Evolutionary conservation across 495 filamentous ascomycete species (phyloP), one percentile per base, ranked within the genome.

Genomic region (Neurospora sp.): DNA sequence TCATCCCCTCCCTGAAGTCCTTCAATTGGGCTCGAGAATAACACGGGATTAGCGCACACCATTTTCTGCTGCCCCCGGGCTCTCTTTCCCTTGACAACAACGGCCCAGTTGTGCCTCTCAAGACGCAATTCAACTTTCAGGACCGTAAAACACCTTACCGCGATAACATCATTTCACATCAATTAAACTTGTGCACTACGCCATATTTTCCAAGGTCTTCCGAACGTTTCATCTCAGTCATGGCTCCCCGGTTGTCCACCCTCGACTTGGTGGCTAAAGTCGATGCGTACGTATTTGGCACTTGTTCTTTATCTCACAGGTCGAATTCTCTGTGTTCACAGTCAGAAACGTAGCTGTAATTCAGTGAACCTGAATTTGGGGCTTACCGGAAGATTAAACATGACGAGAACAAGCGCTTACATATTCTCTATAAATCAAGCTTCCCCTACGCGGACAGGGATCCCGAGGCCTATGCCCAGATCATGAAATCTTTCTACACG

Each of bases 371-470:
- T 1, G 9, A 20, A 54, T 54, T 10, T 23, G 1, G 2, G 46
- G 4, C 5, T 5, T 23, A 27, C 20, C 11, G 4, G 10, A 10
- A 54, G 6, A 1, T 11, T 12, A 11, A 2, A 23, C 20, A 54
- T 62, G 54, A 27, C 27, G 2, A 23, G 46, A 35, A 35, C 23
- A 2, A 62, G 60, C 69, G 74, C 76, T 72, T 35, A 76, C 73
- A 78, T n/a, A 4, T 2, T 20, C 27, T 72, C 46, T 27, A 27
- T 6, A 70, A 40, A 37, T 71, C 39, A 75, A 93, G 91, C 79
- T 93, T 93, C 79, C 91, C 92, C 6, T 90, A 93, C 78, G 84
- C 85, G 46, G 84, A 90, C 40, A 85, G 83, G 69, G 83, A 90
- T 72, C 86, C 87, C 46, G 78, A 83, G 71, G 81, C 79, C 10